Evolutionary conservation across 306 rosid genomes (phyloP), one percentile per base, ranked within the genome.

Genomic region (Senna tora): DNA sequence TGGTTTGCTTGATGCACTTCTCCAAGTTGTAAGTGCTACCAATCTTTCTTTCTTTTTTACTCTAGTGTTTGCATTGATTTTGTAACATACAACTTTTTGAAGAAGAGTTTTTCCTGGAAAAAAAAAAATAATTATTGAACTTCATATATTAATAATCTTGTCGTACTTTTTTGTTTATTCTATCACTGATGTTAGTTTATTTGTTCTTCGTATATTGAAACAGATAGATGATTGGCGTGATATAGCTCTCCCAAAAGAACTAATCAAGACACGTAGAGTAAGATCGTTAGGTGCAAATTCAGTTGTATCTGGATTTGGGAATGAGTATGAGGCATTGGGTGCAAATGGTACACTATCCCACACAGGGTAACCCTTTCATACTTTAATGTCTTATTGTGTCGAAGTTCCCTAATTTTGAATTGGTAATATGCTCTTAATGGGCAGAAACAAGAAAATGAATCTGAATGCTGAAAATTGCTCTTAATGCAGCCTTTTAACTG

Each of bases 141-240:
- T 16, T 39, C 30, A 19, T 25, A 7, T 52, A 20, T 53, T 47
- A 67, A 41, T 41, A 60, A 7, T 39, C 19, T 13, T 42, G 17
- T 11, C 34, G 17, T 32, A 33, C 16, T 9, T 36, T 51, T 63
- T 14, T 28, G 15, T 43, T 65, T 42, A 15, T 14, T 19, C 9
- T 46, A 15, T 42, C 17, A 20, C 1, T 16, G 66, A 22, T 67
- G 70, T 68, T 39, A 10, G 57, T 41, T 53, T 39, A 21, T 33
- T 68, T 46, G 56, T 34, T 56, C 67, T 33, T 20, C 46, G 0
- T 77, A 34, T 53, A 45, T 43, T 76, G 75, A 43, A 72, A 81
- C 86, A 95, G 99, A 89, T 95, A 71, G 97, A 89, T 77, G 97
- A 95, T 74, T 95, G 99, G 99, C 96, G 96, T 72, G 99, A 95